Evolutionary conservation across 306 rosid species (phyloP).

Genomic region (Rosa persica): DNA sequence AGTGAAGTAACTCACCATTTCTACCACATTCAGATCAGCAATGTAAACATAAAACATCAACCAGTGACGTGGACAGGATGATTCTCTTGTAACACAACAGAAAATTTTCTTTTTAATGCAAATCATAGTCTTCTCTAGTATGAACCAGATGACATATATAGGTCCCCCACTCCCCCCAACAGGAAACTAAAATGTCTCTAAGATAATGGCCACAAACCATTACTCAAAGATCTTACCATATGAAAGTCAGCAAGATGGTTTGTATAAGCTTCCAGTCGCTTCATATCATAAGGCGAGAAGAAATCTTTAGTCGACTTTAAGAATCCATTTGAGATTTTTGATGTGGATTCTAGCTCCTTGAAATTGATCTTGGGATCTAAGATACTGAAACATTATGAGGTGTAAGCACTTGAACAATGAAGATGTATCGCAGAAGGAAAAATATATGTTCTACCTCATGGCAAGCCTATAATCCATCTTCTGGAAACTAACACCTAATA

Average conservation of each 20-base stretch:
- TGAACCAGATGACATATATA: neutral
- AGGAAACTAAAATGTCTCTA: neutral
- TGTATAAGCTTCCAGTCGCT: slow-evolving; percentile 88
- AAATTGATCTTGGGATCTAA: slow-evolving; percentile 87
- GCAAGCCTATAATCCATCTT: slow-evolving; percentile 82
- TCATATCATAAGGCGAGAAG: slow-evolving; percentile 81
- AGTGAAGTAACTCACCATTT: neutral
- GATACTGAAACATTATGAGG: slow-evolving; percentile 54
- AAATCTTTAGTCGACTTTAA: slow-evolving; percentile 54
- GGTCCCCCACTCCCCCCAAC: neutral
- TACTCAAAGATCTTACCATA: slow-evolving; percentile 56
- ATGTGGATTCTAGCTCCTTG: slow-evolving; percentile 43
- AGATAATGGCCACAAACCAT: neutral
- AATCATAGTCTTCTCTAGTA: neutral
- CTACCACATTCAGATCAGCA: neutral
- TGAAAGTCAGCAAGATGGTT: slow-evolving; percentile 76
- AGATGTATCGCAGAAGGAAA: slow-evolving; percentile 15
- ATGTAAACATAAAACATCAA: neutral
- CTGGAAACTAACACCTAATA: slow-evolving; percentile 61
- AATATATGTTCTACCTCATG: slow-evolving; percentile 61
- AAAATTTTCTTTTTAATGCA: neutral
- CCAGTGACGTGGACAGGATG: neutral
- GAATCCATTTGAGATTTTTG: slow-evolving; percentile 34
- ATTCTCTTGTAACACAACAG: neutral
- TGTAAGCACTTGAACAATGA: slow-evolving; percentile 29